Evolutionary conservation across 805 yeast genomes (phyloP), one percentile per base, ranked within the genome.

Genomic region (Candida chilensis): DNA sequence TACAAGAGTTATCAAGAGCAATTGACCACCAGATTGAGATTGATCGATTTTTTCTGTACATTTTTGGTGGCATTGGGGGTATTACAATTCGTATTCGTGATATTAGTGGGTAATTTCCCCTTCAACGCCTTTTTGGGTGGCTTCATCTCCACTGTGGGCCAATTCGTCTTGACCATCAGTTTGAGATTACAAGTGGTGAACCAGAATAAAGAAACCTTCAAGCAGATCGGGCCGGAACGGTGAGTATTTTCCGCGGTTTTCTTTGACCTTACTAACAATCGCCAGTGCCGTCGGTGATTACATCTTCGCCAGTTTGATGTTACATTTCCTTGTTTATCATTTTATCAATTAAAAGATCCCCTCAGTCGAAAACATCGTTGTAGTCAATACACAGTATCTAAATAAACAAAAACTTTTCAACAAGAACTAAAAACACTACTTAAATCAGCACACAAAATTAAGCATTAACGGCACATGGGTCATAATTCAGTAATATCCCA

Each of bases 121-220:
- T 92, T 92, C 71, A 92, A 92, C 57, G 97, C 96, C 16, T 92
- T 92, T 50, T 67, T 92, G 36, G 90, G 95, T 14, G 97, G 97
- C 1, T 92, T 92, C 50, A 72, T 81, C 32, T 64, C 86, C 15
- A 84, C 96, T 27, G 96, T 92, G 30, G 97, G 95, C 10, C 97
- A 92, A 55, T 92, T 92, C 52, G 97, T 92, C 16, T 69, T 92
- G 38, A 75, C 94, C 9, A 85, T 83, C 25, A 70, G 83, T 37
- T 63, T 92, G 47, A 69, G 97, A 47, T 67, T 90, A 47, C 96
- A 88, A 50, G 64, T 35, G 56, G 64, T 36, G 44, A 63, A 27
- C 45, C 47, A 30, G 12, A 35, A 13, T 24, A 25, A 25, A 14
- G 32, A 28, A 17, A 25, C 37, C 7, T 48, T 52, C 29, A 31